Conservation (phyloP, 148 eudicot species). For the Rhododendron williamsianum region DNA sequence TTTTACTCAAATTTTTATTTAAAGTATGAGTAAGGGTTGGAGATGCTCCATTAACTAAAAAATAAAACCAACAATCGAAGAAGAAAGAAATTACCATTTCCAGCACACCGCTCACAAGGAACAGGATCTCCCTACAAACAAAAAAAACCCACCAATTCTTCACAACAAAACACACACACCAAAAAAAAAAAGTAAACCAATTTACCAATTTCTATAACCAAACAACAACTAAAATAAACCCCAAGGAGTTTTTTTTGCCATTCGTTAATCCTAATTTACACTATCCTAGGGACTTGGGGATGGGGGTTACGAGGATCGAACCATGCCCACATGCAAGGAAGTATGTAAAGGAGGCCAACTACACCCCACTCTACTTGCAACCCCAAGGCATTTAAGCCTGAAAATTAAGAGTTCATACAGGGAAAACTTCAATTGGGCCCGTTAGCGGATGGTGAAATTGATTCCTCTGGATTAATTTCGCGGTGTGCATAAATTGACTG, state of each 20-base stretch:
- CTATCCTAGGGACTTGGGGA: no score
- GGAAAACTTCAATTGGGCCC: not conserved
- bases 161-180: not conserved
- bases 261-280: no score
- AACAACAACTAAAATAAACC: not conserved
- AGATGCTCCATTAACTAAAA: not conserved
- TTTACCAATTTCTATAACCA: not conserved
- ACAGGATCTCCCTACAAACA: conserved; percentile 84
- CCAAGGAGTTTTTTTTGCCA: not conserved
- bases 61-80: not conserved
- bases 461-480: no score
- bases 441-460: not conserved
- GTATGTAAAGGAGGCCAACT: no score
- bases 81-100: conserved; percentile 53
- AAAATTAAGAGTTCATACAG: no score
- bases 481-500: not conserved
- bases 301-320: no score
- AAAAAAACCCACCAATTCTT: not conserved
- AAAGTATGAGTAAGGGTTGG: not conserved
- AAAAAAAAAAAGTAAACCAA: not conserved
- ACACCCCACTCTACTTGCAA: no score
- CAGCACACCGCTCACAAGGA: conserved; percentile 81
- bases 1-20: not conserved
- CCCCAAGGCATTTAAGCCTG: no score
- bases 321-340: no score